phyloP scores from a whole-genome alignment of 768 basidiomycete genomes.

The Lentinus brumalis region DNA sequence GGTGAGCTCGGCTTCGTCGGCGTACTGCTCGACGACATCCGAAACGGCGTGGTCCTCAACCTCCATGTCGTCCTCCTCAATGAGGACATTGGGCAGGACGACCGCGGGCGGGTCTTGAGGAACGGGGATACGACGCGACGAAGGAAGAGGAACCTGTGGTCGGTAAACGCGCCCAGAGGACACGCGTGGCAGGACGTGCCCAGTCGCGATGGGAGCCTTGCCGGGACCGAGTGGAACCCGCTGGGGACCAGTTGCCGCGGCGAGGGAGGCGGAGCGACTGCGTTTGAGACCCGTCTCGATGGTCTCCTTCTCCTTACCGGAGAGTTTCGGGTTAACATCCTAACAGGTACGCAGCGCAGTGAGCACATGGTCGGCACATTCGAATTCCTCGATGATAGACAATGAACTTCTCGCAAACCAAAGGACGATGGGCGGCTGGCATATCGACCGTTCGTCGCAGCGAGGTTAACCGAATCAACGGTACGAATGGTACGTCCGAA shows the following conservation, averaged over 20 bases:
- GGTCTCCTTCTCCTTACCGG: slow-evolving; percentile 63
- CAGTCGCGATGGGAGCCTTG: slow-evolving; percentile 32
- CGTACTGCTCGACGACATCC: slow-evolving; percentile 48
- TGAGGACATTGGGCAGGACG: slow-evolving; percentile 19
- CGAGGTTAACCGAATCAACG: neutral
- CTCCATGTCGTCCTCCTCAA: slow-evolving; percentile 56
- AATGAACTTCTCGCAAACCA: too few species aligned
- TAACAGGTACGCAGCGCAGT: slow-evolving; percentile 24
- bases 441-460: neutral
- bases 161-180: slow-evolving; percentile 23
- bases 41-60: slow-evolving; percentile 44
- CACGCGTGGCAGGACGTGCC: slow-evolving; percentile 20
- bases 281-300: slow-evolving; percentile 55
- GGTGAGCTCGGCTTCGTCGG: slow-evolving; percentile 45
- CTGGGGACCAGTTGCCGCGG: slow-evolving; percentile 61
- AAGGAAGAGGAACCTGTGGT: slow-evolving; percentile 39
- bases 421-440: too few species aligned
- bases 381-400: neutral
- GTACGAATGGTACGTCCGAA: neutral
- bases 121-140: slow-evolving; percentile 42
- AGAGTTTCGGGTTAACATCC: slow-evolving; percentile 52
- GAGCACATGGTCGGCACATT: slow-evolving; percentile 20
- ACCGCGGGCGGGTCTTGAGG: slow-evolving; percentile 20
- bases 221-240: slow-evolving; percentile 70
- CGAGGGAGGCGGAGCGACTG: slow-evolving; percentile 67